These are phyloP conservation scores for Anisodus acutangulus DNA, from an alignment of 257 asterid genomes.

Conservation along the genomic window DNA sequence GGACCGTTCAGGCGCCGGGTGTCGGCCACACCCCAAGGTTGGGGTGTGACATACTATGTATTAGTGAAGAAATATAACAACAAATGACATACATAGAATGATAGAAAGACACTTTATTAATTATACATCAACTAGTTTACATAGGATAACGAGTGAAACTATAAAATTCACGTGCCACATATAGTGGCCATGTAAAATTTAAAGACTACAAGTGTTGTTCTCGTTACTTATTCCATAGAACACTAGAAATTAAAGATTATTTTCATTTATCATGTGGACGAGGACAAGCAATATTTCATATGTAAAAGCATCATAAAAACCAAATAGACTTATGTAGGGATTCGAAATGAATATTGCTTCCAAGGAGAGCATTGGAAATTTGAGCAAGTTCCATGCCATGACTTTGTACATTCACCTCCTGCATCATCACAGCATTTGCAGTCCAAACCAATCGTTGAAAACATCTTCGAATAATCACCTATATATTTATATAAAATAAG, in stretches of 20 bases:
- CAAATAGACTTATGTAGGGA: not conserved
- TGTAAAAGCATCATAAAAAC: too few species aligned
- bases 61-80: not conserved
- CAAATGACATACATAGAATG: not conserved
- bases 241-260: not conserved
- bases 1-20: too few species aligned
- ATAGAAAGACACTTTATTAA: not conserved
- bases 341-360: conserved; percentile 24
- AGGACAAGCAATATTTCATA: too few species aligned
- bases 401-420: conserved; percentile 28
- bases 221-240: not conserved
- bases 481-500: not conserved
- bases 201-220: not conserved
- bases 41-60: too few species aligned
- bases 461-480: conserved; percentile 17
- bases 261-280: not conserved
- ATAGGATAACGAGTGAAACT: not conserved
- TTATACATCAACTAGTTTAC: not conserved
- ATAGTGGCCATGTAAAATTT: not conserved
- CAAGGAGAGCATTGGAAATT: conserved; percentile 35
- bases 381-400: conserved; percentile 36
- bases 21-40: too few species aligned
- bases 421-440: conserved; percentile 33
- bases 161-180: not conserved
- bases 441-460: conserved; percentile 34